Conservation (phyloP, 768 basidiomycete genomes). For the Phylloporus sp. region DNA sequence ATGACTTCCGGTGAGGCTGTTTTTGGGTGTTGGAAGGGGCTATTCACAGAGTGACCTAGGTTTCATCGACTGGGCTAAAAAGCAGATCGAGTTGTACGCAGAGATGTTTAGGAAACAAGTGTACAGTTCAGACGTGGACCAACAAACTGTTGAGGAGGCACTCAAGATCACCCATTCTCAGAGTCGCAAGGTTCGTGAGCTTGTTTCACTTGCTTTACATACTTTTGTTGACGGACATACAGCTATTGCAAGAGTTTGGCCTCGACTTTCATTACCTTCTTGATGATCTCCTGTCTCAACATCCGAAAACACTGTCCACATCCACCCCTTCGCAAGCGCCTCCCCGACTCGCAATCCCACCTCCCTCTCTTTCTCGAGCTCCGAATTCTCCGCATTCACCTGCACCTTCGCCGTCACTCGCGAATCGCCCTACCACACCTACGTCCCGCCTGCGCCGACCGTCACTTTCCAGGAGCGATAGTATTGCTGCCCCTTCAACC, state of each 20-base stretch:
- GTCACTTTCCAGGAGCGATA: constrained; percentile 23
- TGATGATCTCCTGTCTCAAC: constrained; percentile 59
- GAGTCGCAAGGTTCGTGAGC: constrained; percentile 67
- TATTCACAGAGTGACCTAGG: constrained; percentile 41
- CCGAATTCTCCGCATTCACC: constrained; percentile 14
- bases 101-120: constrained; percentile 89
- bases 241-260: constrained; percentile 90
- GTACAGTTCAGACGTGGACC: constrained; percentile 75
- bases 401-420: constrained; percentile 9
- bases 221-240: background rate
- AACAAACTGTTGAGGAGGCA: constrained; percentile 71
- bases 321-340: constrained; percentile 23
- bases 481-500: constrained; percentile 11
- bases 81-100: constrained; percentile 77
- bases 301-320: constrained; percentile 37
- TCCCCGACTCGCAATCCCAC: constrained; percentile 24
- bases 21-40: background rate
- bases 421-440: constrained; percentile 24
- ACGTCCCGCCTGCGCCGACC: constrained; percentile 25
- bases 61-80: constrained; percentile 92
- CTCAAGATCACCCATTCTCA: constrained; percentile 73
- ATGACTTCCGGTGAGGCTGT: constrained; percentile 77
- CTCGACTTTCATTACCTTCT: constrained; percentile 93
- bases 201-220: background rate
- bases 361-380: constrained; percentile 15